Percentiles rank a stretch among this genome's conserved stretches.
phyloP scores from a whole-genome alignment of 208 protist genomes.

The Entamoeba invadens region DNA sequence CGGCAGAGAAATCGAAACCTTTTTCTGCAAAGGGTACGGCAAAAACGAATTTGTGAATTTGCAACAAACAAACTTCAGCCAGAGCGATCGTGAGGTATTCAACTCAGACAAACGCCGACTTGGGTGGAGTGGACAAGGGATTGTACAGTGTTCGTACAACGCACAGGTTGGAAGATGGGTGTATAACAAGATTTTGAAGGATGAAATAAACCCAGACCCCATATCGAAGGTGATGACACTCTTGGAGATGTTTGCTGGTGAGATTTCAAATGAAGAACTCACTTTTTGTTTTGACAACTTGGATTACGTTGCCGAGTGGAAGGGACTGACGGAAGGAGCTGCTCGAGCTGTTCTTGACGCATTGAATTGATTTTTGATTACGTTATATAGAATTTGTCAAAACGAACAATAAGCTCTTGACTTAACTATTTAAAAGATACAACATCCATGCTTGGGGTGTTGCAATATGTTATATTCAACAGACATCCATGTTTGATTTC shows the following conservation, averaged over 20 bases:
- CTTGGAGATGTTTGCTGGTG: neutral
- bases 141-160: neutral
- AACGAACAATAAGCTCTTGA: no score
- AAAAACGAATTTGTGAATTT: neutral
- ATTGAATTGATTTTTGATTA: no score
- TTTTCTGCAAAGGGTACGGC: neutral
- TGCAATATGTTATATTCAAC: no score
- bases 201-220: neutral
- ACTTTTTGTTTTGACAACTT: neutral
- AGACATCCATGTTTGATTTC: no score
- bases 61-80: neutral
- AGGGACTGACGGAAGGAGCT: neutral
- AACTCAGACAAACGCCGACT: neutral
- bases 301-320: neutral
- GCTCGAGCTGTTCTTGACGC: neutral
- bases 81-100: neutral
- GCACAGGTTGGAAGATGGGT: neutral
- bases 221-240: neutral
- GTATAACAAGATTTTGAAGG: neutral
- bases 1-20: no score
- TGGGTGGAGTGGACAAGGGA: neutral
- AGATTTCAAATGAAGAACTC: neutral
- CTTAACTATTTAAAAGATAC: no score
- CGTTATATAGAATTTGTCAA: no score
- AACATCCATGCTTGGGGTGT: no score